Conservation (phyloP, 2,329 filamentous ascomycete genomes). For the Neofusicoccum parvum region DNA sequence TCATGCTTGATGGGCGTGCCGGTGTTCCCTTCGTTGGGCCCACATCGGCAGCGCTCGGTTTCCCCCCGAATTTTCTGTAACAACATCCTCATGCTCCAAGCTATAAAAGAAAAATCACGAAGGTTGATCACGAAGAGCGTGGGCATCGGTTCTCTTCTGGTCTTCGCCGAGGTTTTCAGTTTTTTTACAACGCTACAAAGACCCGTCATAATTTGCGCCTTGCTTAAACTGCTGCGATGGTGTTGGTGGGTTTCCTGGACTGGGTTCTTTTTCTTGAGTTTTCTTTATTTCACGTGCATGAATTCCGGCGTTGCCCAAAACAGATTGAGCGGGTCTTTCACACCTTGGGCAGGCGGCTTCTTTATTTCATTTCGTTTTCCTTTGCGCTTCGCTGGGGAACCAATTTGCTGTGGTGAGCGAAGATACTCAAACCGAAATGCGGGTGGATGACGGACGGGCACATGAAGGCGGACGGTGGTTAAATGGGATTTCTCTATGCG, state of each 20-base stretch:
- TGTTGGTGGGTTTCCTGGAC: constrained; percentile 7
- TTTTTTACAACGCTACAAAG: constrained; percentile 8
- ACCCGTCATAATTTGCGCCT: constrained; percentile 12
- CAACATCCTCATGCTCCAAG: too few species aligned
- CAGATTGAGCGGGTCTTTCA: constrained; percentile 10
- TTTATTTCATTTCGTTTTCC: neutral
- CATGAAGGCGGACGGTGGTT: neutral
- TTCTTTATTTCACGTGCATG: constrained; percentile 12
- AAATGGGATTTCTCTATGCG: neutral
- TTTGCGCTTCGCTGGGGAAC: neutral
- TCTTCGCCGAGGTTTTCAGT: neutral
- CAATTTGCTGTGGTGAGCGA: constrained; percentile 1
- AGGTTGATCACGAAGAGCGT: neutral
- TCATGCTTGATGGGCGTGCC: neutral
- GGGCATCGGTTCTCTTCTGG: neutral
- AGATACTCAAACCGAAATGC: neutral
- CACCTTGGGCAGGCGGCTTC: neutral
- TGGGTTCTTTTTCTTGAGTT: neutral
- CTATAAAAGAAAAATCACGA: neutral
- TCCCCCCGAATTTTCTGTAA: neutral
- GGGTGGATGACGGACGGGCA: neutral
- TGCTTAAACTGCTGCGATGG: constrained; percentile 8
- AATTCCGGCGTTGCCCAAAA: constrained; percentile 14
- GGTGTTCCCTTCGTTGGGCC: constrained; percentile 19
- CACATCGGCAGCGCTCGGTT: neutral